phyloP scores from a whole-genome alignment of 352 stramenopile species.

The Phytophthora fragariaefolia region DNA sequence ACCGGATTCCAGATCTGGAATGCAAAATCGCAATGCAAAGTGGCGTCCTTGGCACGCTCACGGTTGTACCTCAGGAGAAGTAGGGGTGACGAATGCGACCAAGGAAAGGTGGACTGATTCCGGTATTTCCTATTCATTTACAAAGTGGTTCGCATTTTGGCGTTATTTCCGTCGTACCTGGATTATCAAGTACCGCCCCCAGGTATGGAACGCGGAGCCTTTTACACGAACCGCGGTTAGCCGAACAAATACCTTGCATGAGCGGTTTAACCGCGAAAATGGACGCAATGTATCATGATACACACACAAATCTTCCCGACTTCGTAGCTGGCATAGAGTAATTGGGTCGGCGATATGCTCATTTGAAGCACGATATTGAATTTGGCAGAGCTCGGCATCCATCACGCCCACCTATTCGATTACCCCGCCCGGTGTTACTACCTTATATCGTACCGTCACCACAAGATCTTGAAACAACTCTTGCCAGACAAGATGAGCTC shows the following conservation, averaged over 20 bases:
- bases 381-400: background rate
- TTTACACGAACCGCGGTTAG: background rate
- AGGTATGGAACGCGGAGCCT: slow-evolving; percentile 7
- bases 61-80: slow-evolving; percentile 6
- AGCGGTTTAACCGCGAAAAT: slow-evolving; percentile 33
- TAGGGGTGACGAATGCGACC: background rate
- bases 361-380: slow-evolving; percentile 1
- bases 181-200: slow-evolving; percentile 5
- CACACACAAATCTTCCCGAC: slow-evolving; percentile 16
- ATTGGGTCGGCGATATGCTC: background rate
- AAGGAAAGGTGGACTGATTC: background rate
- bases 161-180: slow-evolving; percentile 1
- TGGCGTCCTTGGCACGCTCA: background rate
- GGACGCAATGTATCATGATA: slow-evolving; percentile 13
- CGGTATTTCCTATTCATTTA: background rate
- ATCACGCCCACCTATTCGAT: background rate
- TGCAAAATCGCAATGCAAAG: background rate
- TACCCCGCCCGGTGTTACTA: background rate
- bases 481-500: background rate
- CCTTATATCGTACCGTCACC: background rate
- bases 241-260: slow-evolving; percentile 23
- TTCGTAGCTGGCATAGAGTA: slow-evolving; percentile 29
- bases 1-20: background rate
- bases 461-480: background rate
- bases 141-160: slow-evolving; percentile 7